Percentiles rank a stretch among this genome's conserved stretches.
These are phyloP conservation scores for Neurospora sp. DNA, from an alignment of 2,329 filamentous ascomycete genomes.

Conservation along the genomic window DNA sequence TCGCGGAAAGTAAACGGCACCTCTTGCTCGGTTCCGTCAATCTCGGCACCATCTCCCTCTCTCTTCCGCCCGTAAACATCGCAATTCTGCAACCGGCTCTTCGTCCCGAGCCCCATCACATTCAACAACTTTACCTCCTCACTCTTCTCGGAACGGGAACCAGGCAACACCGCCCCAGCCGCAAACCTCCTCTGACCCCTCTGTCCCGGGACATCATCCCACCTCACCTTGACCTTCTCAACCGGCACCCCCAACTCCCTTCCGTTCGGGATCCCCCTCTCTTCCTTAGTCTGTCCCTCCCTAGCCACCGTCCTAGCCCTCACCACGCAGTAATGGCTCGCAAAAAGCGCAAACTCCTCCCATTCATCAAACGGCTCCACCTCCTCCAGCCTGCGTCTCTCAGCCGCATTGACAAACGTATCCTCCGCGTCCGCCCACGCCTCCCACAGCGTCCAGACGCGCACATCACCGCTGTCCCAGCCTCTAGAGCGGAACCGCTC, in stretches of 20 bases:
- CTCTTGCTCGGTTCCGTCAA: neutral
- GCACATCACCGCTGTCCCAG: slow-evolving; percentile 43
- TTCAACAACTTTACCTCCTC: slow-evolving; percentile 28
- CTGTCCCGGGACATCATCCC: slow-evolving; percentile 27
- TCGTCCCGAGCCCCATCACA: slow-evolving; percentile 34
- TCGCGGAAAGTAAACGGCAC: slow-evolving; percentile 8
- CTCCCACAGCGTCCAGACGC: slow-evolving; percentile 66
- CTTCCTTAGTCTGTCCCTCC: neutral
- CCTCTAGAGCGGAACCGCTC: slow-evolving; percentile 58
- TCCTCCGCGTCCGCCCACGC: slow-evolving; percentile 65
- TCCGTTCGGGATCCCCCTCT: neutral
- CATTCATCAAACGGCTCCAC: slow-evolving; percentile 89
- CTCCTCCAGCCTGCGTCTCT: slow-evolving; percentile 53
- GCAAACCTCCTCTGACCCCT: slow-evolving; percentile 50
- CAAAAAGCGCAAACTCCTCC: slow-evolving; percentile 86
- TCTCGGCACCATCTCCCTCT: neutral
- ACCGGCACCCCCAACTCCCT: neutral
- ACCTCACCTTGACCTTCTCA: slow-evolving; percentile 17
- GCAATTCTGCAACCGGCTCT: slow-evolving; percentile 35
- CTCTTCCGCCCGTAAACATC: slow-evolving; percentile 33
- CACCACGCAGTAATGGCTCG: slow-evolving; percentile 74
- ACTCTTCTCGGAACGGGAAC: slow-evolving; percentile 21
- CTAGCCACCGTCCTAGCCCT: slow-evolving; percentile 41
- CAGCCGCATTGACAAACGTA: slow-evolving; percentile 48
- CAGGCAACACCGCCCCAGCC: slow-evolving; percentile 32